These are phyloP conservation scores for Jamesozyma gamospora DNA, from an alignment of 805 yeast genomes.

Conservation along the genomic window DNA sequence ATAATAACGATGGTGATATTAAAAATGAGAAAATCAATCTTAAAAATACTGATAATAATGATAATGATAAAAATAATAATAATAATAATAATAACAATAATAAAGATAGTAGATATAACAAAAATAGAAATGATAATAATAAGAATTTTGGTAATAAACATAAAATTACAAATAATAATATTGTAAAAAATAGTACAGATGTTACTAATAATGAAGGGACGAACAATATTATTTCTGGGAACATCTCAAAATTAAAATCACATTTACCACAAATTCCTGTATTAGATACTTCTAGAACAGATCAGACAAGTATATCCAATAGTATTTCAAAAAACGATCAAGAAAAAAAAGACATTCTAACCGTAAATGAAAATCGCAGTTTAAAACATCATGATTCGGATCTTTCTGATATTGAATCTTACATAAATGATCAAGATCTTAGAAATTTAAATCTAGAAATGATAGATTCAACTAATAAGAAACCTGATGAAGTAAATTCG, in stretches of 20 bases:
- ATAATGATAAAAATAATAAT: not conserved
- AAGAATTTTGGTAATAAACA: conserved; percentile 1
- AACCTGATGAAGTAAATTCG: conserved; percentile 3
- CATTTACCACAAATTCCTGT: conserved; percentile 10
- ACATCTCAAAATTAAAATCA: conserved; percentile 12
- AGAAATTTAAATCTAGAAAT: conserved; percentile 17
- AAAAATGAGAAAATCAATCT: too few relatives aligned
- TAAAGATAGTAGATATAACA: not conserved
- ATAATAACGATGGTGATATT: not conserved
- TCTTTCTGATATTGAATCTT: conserved; percentile 26
- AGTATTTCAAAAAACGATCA: not conserved
- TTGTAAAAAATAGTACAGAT: not conserved
- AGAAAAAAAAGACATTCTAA: not conserved
- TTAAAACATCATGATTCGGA: conserved; percentile 6
- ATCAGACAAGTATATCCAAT: conserved; percentile 2
- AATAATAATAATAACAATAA: not conserved
- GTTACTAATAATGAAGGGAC: not conserved
- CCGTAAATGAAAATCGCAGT: not conserved
- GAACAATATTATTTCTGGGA: conserved; percentile 4
- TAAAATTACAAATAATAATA: not conserved
- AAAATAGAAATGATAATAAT: not conserved
- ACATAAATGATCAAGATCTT: conserved; percentile 25
- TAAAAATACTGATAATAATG: not conserved
- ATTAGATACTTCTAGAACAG: conserved; percentile 6
- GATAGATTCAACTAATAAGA: conserved; percentile 6